Conservation (phyloP, 306 rosid species). For the Clitoria ternatea region DNA sequence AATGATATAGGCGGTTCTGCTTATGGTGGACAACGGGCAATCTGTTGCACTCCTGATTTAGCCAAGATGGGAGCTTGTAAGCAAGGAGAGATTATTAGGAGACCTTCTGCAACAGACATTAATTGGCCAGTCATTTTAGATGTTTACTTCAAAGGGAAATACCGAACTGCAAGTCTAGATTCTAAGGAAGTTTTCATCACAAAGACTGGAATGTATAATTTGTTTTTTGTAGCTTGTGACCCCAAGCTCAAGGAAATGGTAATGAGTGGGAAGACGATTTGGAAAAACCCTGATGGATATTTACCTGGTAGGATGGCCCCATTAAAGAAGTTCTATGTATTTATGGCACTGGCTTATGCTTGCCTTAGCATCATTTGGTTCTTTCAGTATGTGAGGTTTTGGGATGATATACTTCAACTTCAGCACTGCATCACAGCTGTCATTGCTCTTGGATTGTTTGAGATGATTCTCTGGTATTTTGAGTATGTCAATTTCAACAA, state of each 20-base stretch:
- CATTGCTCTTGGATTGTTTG: constrained; percentile 81
- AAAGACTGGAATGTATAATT: constrained; percentile 91
- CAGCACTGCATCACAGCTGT: constrained; percentile 88
- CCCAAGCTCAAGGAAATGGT: constrained; percentile 75
- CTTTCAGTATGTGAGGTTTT: constrained; percentile 81
- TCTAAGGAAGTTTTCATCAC: constrained; percentile 44
- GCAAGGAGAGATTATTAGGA: constrained; percentile 87
- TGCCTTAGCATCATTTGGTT: constrained; percentile 71
- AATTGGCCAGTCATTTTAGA: constrained; percentile 76
- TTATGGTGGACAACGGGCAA: constrained; percentile 93
- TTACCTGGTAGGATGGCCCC: constrained; percentile 98
- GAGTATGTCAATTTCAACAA: constrained; percentile 76
- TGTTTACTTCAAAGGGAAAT: constrained; percentile 47
- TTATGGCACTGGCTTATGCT: constrained; percentile 65
- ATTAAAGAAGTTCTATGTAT: constrained; percentile 67
- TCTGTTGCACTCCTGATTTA: constrained; percentile 92
- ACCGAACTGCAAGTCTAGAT: constrained; percentile 31
- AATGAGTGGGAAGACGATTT: constrained; percentile 82
- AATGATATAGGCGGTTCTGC: constrained; percentile 93
- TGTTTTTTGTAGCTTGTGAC: constrained; percentile 88
- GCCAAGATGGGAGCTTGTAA: constrained; percentile 89
- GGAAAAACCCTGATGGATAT: constrained; percentile 93
- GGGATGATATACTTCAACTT: constrained; percentile 88
- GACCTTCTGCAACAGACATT: constrained; percentile 65
- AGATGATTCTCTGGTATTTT: constrained; percentile 92